Evolutionary conservation across 768 basidiomycete species (phyloP).

Genomic region (Piloderma croceum): DNA sequence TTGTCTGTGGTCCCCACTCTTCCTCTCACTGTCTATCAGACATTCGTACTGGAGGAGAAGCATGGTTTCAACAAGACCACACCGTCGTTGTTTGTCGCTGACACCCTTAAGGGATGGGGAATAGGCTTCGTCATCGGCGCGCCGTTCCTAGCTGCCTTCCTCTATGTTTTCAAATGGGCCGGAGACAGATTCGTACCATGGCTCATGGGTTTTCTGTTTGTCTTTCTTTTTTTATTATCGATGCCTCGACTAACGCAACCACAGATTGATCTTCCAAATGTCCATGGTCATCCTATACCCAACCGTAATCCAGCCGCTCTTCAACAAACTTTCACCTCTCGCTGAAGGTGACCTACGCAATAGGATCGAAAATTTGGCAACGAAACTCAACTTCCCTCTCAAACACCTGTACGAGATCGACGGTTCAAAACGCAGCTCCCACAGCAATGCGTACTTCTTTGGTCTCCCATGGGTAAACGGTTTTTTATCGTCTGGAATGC

Average conservation of each 20-base stretch:
- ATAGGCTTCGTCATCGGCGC: slow-evolving; percentile 68
- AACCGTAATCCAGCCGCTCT: slow-evolving; percentile 87
- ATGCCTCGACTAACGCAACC: slow-evolving; percentile 4
- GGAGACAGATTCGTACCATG: slow-evolving; percentile 90
- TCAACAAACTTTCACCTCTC: slow-evolving; percentile 94
- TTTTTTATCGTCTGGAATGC: not conserved
- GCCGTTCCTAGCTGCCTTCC: slow-evolving; percentile 83
- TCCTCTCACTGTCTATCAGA: slow-evolving; percentile 77
- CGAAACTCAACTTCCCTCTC: slow-evolving; percentile 84
- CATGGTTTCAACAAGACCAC: slow-evolving; percentile 98
- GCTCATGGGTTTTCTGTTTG: slow-evolving; percentile 89
- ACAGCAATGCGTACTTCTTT: slow-evolving; percentile 98
- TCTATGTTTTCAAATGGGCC: slow-evolving; percentile 89
- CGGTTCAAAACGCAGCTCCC: slow-evolving; percentile 91
- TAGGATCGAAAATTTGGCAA: slow-evolving; percentile 72
- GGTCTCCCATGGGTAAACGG: slow-evolving; percentile 82
- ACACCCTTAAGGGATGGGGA: slow-evolving; percentile 76
- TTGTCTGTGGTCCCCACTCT: slow-evolving; percentile 63
- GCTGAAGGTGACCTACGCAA: slow-evolving; percentile 67
- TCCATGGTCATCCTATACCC: slow-evolving; percentile 80
- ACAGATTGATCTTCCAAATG: slow-evolving; percentile 76
- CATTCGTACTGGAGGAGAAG: slow-evolving; percentile 90
- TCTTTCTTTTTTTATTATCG: slow-evolving; percentile 8
- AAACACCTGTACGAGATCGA: slow-evolving; percentile 96
- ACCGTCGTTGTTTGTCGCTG: slow-evolving; percentile 63